Evolutionary conservation across 495 filamentous ascomycete species (phyloP), one percentile per base, ranked within the genome.

Genomic region (Talaromyces trachyspermus): DNA sequence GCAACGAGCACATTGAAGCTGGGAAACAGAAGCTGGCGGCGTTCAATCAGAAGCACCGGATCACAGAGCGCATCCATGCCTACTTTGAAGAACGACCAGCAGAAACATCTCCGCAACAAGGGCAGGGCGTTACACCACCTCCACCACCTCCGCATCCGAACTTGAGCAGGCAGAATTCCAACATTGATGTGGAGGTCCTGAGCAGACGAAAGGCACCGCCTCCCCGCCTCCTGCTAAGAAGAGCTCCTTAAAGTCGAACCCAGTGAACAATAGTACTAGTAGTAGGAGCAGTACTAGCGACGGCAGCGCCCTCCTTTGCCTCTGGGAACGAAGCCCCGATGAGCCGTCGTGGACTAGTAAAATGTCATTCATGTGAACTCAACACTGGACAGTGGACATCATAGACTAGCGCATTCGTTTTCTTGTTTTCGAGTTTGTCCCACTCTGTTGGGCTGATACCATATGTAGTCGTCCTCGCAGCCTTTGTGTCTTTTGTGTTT

Each of bases 181-280:
- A 50, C 44, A 41, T 59, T 38, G 54, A 60, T 35, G 33, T 48
- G 19, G 62, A 67, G 36, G 58, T 46, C 3, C 46, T 55, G 14
- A 59, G 50, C 22, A 76, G 70, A 55, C 86, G 81, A 65, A 85
- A 82, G 53, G 75, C 81, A 6, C 83, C 86, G 3, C 84, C 78
- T 19, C 79, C 86, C 76, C 69, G 2, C 84, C 83, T 3, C 83
- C 82, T n/a, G 76, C 80, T 8, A 84, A 81, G 59, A 80, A 74
- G 51, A 64, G 70, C 18, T 68, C 60, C 18, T 60, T 72, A 38
- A 63, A 66, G 12, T 63, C 66, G 6, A 36, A 58, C 22, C 54
- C 61, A 17, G 56, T 64, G 17, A 52, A 25, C 12, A 19, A 30
- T 11, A 10, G 26, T 30, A 23, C 11, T 29, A 44, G 53, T 7